phyloP scores from a whole-genome alignment of 2,329 filamentous ascomycete species.

The Fusarium nanum region DNA sequence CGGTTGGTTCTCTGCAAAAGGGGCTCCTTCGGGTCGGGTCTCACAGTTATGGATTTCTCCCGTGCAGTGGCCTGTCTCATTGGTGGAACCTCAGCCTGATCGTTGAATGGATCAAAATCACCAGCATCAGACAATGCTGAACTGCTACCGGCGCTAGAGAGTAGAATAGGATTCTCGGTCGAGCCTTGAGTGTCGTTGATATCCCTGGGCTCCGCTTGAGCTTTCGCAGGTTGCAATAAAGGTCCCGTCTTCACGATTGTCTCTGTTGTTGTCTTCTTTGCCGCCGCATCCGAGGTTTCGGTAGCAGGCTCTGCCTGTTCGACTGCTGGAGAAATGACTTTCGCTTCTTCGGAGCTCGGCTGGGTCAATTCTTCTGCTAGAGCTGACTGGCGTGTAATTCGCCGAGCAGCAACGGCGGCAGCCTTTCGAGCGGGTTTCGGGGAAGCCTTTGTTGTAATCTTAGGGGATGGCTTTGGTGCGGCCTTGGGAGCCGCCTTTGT shows the following conservation, averaged over 20 bases:
- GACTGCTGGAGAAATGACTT: neutral
- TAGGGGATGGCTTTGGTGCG: neutral
- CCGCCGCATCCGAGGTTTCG: neutral
- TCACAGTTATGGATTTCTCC: neutral
- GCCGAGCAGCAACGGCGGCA: neutral
- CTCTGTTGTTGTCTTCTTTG: neutral
- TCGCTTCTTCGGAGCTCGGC: conserved; percentile 2
- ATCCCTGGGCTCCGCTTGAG: neutral
- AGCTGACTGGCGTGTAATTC: conserved; percentile 3
- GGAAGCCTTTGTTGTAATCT: neutral
- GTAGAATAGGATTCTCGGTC: conserved; percentile 20
- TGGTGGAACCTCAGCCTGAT: neutral
- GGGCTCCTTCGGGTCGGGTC: neutral
- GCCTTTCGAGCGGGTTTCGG: neutral
- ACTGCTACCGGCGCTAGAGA: conserved; percentile 36
- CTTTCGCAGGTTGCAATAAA: neutral
- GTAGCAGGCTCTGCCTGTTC: neutral
- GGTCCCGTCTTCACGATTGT: neutral
- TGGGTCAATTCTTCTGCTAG: neutral
- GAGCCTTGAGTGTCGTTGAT: neutral
- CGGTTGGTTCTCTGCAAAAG: neutral
- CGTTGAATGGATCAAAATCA: neutral
- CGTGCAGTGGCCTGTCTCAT: neutral
- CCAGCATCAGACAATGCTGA: conserved; percentile 7
- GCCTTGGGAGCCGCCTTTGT: conserved; percentile 10